Evolutionary conservation across 2,329 filamentous ascomycete species (phyloP), one percentile per base, ranked within the genome.

Genomic region (Clonostachys byssicola): DNA sequence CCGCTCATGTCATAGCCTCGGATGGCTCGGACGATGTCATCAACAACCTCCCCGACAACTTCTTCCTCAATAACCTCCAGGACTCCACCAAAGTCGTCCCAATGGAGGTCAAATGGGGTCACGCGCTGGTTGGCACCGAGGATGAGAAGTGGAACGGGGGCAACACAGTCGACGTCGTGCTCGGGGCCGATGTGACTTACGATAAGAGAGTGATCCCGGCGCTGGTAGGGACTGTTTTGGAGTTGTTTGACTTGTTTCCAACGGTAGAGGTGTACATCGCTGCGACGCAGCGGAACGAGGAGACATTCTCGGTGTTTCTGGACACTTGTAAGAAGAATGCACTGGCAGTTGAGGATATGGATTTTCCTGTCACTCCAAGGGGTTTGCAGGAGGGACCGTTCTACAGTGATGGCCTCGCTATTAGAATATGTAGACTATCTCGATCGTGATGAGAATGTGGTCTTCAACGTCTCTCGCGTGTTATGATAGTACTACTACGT

Each of bases 181-280:
- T 92, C 30, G 89, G 87, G 5, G 86, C 88, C 34, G 88, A 92
- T 61, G 79, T 92, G 64, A 92, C 86, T 1, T 92, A 92, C 63
- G 87, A 92, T 59, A 73, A 72, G 50, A 70, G 71, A 35, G 74
- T 80, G 40, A 83, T 88, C 44, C 79, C 83, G 1, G 70, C 80
- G 2, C 71, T 92, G 20, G 73, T 88, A 4, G 75, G 73, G 4
- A 90, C 87, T 4, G 62, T 92, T 45, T 66, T 74, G 34, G 77
- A 85, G 44, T 67, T 90, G 12, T 78, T 87, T 43, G 68, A 70
- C 2, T 58, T 82, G 46, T 80, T 81, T 51, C 76, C 81, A 3
- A 58, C 60, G 1, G 69, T 83, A 13, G 68, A 78, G 42, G 77
- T 88, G 35, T 67, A 90, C 42, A 83, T 92, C 49, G 78, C 86